A percentile compares a stretch with the other conserved stretches of the same genome.
These are phyloP conservation scores for Stenocarpella maydis DNA, from an alignment of 2,329 filamentous ascomycete genomes.

Conservation along the genomic window DNA sequence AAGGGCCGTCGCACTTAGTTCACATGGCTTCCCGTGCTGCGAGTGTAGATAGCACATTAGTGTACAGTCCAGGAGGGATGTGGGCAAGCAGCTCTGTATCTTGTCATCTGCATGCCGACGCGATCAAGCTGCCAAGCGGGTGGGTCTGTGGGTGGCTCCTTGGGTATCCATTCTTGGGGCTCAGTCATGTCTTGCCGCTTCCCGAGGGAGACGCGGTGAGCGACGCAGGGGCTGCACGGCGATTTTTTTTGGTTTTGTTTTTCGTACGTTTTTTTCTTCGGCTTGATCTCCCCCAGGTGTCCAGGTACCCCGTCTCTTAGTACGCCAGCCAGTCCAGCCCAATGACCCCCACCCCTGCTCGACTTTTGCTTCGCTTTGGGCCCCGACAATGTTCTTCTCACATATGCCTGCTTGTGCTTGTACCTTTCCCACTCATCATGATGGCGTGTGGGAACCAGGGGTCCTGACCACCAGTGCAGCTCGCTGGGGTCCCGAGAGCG, in stretches of 20 bases:
- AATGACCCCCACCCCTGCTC: slow-evolving; percentile 2
- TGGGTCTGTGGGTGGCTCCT: slow-evolving; percentile 1
- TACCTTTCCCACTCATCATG: background rate
- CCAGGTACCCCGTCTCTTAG: background rate
- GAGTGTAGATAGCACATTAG: background rate
- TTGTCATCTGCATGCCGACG: too few species aligned
- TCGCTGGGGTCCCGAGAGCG: background rate
- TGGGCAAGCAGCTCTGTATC: too few species aligned
- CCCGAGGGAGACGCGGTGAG: background rate
- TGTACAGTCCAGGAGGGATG: background rate
- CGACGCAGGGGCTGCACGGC: background rate
- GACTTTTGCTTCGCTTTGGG: slow-evolving; percentile 13
- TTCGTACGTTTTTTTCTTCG: too few species aligned
- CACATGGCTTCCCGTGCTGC: background rate
- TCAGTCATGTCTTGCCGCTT: background rate
- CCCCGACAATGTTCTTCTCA: background rate
- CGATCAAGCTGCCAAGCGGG: too few species aligned
- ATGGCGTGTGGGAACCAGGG: background rate
- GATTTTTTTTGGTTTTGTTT: background rate
- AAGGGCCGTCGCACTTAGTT: background rate
- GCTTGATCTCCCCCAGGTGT: slow-evolving; percentile 28
- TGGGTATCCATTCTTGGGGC: slow-evolving; percentile 5
- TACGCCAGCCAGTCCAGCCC: background rate
- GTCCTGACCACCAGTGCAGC: too few species aligned
- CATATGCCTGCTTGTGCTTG: slow-evolving; percentile 16